Evolutionary conservation across 495 filamentous ascomycete species (phyloP).

Genomic region (Penicillium cataractarum): DNA sequence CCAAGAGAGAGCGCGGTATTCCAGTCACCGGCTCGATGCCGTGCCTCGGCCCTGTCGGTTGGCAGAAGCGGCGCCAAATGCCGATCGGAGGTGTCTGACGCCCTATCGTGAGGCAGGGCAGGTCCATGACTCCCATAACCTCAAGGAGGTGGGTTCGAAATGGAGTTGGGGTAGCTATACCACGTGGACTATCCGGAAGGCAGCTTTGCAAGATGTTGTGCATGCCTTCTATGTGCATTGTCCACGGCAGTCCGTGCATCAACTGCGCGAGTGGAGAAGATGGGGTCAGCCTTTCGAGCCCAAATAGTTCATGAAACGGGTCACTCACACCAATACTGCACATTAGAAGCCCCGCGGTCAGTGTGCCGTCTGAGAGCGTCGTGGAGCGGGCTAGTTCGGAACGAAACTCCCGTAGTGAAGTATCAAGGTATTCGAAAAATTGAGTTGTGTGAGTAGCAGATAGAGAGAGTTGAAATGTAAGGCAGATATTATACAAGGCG

Average conservation of each 20-base stretch:
- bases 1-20: slow-evolving; percentile 35
- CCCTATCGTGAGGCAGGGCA: slow-evolving; percentile 35
- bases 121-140: slow-evolving; percentile 45
- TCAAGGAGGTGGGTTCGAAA: slow-evolving; percentile 39
- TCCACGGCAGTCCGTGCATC: slow-evolving; percentile 42
- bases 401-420: slow-evolving; percentile 34
- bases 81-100: slow-evolving; percentile 33
- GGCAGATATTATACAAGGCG: slow-evolving; percentile 38
- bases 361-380: slow-evolving; percentile 35
- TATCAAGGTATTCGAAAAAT: slow-evolving; percentile 41
- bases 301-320: background rate
- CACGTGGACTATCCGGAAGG: slow-evolving; percentile 10
- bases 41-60: slow-evolving; percentile 12
- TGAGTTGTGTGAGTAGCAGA: slow-evolving; percentile 11
- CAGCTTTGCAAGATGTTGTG: slow-evolving; percentile 37
- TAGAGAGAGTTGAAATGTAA: slow-evolving; percentile 38
- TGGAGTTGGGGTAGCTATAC: slow-evolving; percentile 3
- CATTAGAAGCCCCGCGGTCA: slow-evolving; percentile 40
- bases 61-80: slow-evolving; percentile 39
- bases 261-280: slow-evolving; percentile 20
- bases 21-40: slow-evolving; percentile 40
- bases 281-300: background rate
- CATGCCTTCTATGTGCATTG: slow-evolving; percentile 45
- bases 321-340: slow-evolving; percentile 43
- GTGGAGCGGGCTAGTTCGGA: slow-evolving; percentile 33